Evolutionary conservation across 2,329 filamentous ascomycete species (phyloP).

Genomic region (Xylariaceae sp.): DNA sequence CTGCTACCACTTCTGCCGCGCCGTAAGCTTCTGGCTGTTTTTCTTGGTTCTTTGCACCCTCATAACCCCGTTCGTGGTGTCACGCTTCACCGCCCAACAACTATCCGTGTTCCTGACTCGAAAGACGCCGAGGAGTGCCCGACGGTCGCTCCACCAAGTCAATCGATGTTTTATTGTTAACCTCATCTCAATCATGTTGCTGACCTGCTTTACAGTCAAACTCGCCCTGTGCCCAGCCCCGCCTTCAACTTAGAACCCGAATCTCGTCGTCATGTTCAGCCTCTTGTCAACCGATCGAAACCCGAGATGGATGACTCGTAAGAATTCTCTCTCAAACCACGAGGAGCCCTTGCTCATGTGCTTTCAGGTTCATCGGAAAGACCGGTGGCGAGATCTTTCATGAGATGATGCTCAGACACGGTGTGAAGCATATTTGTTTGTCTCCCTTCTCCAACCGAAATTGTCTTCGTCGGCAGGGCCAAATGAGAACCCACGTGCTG

Average conservation of each 20-base stretch:
- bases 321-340: constrained; percentile 13
- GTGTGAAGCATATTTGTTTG: constrained; percentile 93
- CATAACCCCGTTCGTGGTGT: constrained; percentile 13
- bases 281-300: constrained; percentile 13
- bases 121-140: constrained; percentile 13
- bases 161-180: constrained; percentile 18
- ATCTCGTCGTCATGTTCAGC: constrained; percentile 19
- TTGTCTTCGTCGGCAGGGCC: constrained; percentile 14
- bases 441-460: constrained; percentile 37
- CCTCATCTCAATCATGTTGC: constrained; percentile 17
- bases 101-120: constrained; percentile 16
- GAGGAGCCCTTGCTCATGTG: background rate
- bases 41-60: constrained; percentile 15
- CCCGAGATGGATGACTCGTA: constrained; percentile 20
- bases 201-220: constrained; percentile 18
- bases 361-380: constrained; percentile 82
- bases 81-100: constrained; percentile 17
- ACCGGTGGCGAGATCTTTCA: constrained; percentile 97
- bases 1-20: constrained; percentile 16
- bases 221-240: constrained; percentile 13
- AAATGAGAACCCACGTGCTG: constrained; percentile 9
- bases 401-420: constrained; percentile 96
- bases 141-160: constrained; percentile 13
- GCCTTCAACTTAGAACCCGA: constrained; percentile 20
- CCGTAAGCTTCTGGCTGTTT: constrained; percentile 16